phyloP scores from a whole-genome alignment of 2,329 filamentous ascomycete genomes.

The Elsinoe batatas region DNA sequence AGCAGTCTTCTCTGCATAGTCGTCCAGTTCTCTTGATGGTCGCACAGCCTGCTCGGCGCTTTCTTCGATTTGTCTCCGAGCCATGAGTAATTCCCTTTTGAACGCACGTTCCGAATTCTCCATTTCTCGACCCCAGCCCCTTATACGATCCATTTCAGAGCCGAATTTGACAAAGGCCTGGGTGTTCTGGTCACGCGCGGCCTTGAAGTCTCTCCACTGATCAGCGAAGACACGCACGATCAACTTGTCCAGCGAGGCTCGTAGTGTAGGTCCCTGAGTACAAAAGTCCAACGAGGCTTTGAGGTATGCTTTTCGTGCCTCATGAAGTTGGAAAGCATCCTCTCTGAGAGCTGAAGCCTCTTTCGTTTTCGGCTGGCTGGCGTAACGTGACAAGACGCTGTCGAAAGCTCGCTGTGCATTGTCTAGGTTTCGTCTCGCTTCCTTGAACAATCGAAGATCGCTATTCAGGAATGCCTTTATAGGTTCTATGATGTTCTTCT shows the following conservation, averaged over 20 bases:
- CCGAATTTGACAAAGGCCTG: conserved; percentile 56
- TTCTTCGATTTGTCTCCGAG: conserved; percentile 74
- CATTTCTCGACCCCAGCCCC: conserved; percentile 91
- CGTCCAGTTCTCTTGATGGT: conserved; percentile 84
- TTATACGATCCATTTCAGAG: conserved; percentile 79
- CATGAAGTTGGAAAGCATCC: conserved; percentile 91
- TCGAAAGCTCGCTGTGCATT: conserved; percentile 77
- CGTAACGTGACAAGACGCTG: conserved; percentile 67
- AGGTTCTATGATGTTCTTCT: conserved; percentile 68
- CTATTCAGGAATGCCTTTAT: conserved; percentile 66
- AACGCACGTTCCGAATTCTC: conserved; percentile 79
- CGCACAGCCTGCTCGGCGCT: conserved; percentile 58
- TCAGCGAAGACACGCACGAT: conserved; percentile 77
- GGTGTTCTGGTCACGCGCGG: conserved; percentile 55
- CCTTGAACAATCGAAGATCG: conserved; percentile 79
- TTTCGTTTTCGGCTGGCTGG: conserved; percentile 81
- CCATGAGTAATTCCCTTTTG: conserved; percentile 66
- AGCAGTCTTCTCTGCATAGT: conserved; percentile 83
- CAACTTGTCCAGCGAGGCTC: conserved; percentile 73
- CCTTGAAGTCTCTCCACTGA: conserved; percentile 77
- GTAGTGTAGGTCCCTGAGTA: conserved; percentile 73
- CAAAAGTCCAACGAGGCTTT: conserved; percentile 92
- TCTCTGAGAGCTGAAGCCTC: conserved; percentile 84
- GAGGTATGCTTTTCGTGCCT: conserved; percentile 81
- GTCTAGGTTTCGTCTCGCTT: conserved; percentile 66